Percentiles rank a stretch among this genome's conserved stretches.
Evolutionary conservation across 768 basidiomycete species (phyloP).

Genomic region (Boletus pseudopeckii): DNA sequence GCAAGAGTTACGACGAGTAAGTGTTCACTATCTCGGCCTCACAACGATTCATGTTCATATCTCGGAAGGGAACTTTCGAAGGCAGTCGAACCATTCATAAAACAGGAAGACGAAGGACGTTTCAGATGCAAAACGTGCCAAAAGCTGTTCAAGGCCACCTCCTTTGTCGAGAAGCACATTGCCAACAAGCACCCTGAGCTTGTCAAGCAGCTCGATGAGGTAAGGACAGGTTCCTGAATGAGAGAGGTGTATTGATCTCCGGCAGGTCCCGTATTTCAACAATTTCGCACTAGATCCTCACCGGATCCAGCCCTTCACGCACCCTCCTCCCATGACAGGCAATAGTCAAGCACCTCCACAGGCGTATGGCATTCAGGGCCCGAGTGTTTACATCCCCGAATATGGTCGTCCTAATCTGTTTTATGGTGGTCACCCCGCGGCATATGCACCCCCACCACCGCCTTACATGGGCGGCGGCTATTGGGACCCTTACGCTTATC

Average conservation of each 20-base stretch:
- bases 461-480: constrained; percentile 39
- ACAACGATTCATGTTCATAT: constrained; percentile 14
- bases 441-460: constrained; percentile 35
- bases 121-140: constrained; percentile 95
- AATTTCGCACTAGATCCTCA: constrained; percentile 96
- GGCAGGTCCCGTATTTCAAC: constrained; percentile 85
- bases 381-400: constrained; percentile 48
- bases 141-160: constrained; percentile 95
- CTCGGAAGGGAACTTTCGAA: constrained; percentile 70
- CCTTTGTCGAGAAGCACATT: constrained; percentile 98
- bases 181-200: constrained; percentile 90
- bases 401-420: constrained; percentile 39
- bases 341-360: constrained; percentile 77
- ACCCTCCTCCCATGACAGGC: constrained; percentile 67
- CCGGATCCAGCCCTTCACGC: constrained; percentile 80
- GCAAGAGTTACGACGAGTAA: constrained; percentile 87
- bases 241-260: constrained; percentile 17
- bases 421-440: constrained; percentile 38
- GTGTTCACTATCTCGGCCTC: constrained; percentile 31
- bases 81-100: constrained; percentile 74
- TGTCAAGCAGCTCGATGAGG: constrained; percentile 81
- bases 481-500: constrained; percentile 47
- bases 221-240: constrained; percentile 35
- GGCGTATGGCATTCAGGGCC: constrained; percentile 75
- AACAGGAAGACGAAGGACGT: constrained; percentile 96